phyloP scores from a whole-genome alignment of 202 grass and related monocot species.

The Setaria italica region DNA sequence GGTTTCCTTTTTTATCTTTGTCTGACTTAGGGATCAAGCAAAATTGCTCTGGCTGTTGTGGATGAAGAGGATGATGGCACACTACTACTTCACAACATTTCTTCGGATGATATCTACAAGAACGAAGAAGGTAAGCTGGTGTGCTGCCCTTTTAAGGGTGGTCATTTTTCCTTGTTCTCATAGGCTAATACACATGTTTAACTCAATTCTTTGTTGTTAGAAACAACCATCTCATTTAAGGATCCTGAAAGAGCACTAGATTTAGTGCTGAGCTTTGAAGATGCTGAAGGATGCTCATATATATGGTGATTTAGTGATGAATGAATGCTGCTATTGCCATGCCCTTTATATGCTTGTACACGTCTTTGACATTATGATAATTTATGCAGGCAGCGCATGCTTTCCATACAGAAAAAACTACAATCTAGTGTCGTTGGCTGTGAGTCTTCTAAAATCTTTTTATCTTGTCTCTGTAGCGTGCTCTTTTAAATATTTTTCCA shows the following conservation, averaged over 20 bases:
- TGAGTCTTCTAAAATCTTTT: conserved; percentile 50
- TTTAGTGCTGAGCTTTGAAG: conserved; percentile 80
- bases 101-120: conserved; percentile 83
- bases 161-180: conserved; percentile 28
- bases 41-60: conserved; percentile 72
- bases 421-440: conserved; percentile 61
- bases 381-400: conserved; percentile 67
- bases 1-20: conserved; percentile 24
- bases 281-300: conserved; percentile 73
- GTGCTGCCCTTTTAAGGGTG: conserved; percentile 15
- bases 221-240: conserved; percentile 82
- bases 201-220: conserved; percentile 55
- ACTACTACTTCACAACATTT: conserved; percentile 75
- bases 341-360: conserved; percentile 37
- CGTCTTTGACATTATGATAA: conserved; percentile 57
- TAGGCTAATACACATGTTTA: conserved; percentile 17
- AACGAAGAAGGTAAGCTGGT: conserved; percentile 65
- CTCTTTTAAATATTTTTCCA: conserved; percentile 44
- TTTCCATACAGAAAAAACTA: conserved; percentile 62
- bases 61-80: conserved; percentile 73
- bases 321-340: conserved; percentile 39
- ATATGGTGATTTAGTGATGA: conserved; percentile 74
- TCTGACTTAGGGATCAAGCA: conserved; percentile 64
- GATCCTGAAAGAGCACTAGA: conserved; percentile 73
- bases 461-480: not conserved